Conservation (phyloP, 257 asterid genomes). For the Coffea canephora region DNA sequence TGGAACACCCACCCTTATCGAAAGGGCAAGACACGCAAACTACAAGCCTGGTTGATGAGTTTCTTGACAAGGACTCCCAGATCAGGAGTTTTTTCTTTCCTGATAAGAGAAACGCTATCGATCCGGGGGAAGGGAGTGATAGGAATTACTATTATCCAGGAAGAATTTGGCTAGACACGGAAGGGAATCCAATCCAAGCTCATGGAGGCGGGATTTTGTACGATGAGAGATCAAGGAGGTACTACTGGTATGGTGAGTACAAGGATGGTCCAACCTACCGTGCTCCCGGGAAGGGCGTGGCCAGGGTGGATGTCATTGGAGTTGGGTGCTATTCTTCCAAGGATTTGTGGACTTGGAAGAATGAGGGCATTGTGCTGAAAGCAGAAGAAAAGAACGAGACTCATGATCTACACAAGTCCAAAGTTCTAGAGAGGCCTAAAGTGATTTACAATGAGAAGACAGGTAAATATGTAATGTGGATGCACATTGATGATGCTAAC, state of each 20-base stretch:
- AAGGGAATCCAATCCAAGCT: slow-evolving; percentile 94
- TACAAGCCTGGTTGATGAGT: slow-evolving; percentile 72
- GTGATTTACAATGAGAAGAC: slow-evolving; percentile 79
- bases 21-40: slow-evolving; percentile 44
- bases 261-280: slow-evolving; percentile 97
- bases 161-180: slow-evolving; percentile 89
- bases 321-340: slow-evolving; percentile 96
- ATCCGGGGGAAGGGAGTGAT: slow-evolving; percentile 57
- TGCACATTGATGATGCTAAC: slow-evolving; percentile 89
- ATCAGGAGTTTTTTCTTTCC: slow-evolving; percentile 82
- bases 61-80: slow-evolving; percentile 81
- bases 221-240: slow-evolving; percentile 58
- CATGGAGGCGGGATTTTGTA: slow-evolving; percentile 94
- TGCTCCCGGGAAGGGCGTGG: slow-evolving; percentile 90
- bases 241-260: slow-evolving; percentile 96
- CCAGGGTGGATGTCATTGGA: slow-evolving; percentile 96
- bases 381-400: slow-evolving; percentile 64
- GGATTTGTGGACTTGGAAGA: slow-evolving; percentile 93
- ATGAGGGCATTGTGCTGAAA: slow-evolving; percentile 83
- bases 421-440: slow-evolving; percentile 96
- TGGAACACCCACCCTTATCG: slow-evolving; percentile 19
- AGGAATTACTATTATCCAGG: slow-evolving; percentile 73
- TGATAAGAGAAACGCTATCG: slow-evolving; percentile 44
- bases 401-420: slow-evolving; percentile 80
- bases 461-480: slow-evolving; percentile 83